Evolutionary conservation across 2,329 filamentous ascomycete genomes (phyloP).

Genomic region (Aquanectria penicillioides): DNA sequence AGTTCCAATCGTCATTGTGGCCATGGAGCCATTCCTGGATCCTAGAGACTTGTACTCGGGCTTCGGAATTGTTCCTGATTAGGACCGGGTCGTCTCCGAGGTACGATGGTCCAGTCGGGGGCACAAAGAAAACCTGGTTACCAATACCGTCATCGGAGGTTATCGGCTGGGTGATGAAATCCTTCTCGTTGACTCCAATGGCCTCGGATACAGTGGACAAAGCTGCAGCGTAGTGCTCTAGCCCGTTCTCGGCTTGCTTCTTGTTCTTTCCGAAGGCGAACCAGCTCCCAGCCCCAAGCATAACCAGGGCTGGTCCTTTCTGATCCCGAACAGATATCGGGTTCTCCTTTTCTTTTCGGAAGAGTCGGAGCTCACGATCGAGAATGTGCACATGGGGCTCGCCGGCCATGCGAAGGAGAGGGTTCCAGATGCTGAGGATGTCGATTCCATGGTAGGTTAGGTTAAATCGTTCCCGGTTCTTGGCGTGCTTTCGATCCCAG

Average conservation of each 20-base stretch:
- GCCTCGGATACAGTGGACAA: slow-evolving; percentile 34
- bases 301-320: too few relatives aligned
- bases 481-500: neutral
- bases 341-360: slow-evolving; percentile 31
- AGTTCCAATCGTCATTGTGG: slow-evolving; percentile 25
- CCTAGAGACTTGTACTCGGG: slow-evolving; percentile 27
- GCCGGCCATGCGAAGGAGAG: slow-evolving; percentile 1
- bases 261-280: too few relatives aligned
- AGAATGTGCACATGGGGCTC: slow-evolving; percentile 32
- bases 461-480: neutral
- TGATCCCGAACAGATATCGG: slow-evolving; percentile 31
- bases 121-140: slow-evolving; percentile 41
- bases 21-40: slow-evolving; percentile 33
- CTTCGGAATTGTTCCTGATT: slow-evolving; percentile 5
- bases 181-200: slow-evolving; percentile 27
- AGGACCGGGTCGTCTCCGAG: neutral
- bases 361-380: slow-evolving; percentile 36
- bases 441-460: slow-evolving; percentile 3
- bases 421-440: slow-evolving; percentile 5
- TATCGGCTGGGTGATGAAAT: slow-evolving; percentile 32
- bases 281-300: too few relatives aligned
- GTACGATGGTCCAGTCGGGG: slow-evolving; percentile 24
- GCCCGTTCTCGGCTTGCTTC: neutral
- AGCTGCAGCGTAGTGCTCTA: slow-evolving; percentile 27
- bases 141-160: slow-evolving; percentile 38